Percentiles rank a stretch among this genome's conserved stretches.
phyloP scores from a whole-genome alignment of 2,329 filamentous ascomycete species.

The Penicillium sp. region DNA sequence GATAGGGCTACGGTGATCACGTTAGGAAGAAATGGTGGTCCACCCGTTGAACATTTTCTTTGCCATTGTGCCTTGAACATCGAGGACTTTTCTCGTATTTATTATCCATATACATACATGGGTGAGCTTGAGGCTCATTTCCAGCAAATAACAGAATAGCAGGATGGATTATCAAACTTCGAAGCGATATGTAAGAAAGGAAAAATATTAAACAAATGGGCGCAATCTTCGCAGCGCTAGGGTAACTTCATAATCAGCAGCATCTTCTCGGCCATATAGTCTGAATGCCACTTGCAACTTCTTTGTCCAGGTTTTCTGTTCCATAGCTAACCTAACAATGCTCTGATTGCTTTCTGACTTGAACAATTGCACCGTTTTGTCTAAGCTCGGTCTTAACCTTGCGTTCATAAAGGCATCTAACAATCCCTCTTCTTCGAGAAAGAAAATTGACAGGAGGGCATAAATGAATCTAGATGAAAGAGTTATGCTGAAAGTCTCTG shows the following conservation, averaged over 20 bases:
- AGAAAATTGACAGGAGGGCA: not conserved
- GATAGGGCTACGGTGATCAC: not conserved
- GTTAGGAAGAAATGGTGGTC: not conserved
- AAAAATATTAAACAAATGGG: not conserved
- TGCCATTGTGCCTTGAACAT: not conserved
- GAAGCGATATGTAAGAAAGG: not conserved
- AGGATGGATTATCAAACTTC: constrained; percentile 10
- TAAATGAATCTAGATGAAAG: not conserved
- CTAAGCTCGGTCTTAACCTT: not conserved
- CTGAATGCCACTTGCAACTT: not conserved
- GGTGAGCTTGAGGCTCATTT: constrained; percentile 20
- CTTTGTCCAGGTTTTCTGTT: not conserved
- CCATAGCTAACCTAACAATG: not conserved
- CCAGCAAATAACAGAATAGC: constrained; percentile 28
- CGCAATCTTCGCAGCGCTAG: not conserved
- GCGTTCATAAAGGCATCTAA: not conserved
- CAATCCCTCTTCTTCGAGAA: not conserved
- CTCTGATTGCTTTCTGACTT: not conserved
- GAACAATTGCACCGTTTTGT: not conserved
- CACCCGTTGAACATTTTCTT: not conserved
- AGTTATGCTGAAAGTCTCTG: not conserved
- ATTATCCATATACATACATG: constrained; percentile 24
- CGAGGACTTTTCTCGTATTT: not conserved
- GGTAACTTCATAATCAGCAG: not conserved
- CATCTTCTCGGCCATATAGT: constrained; percentile 1